These are phyloP conservation scores for Taphrina populina DNA, from an alignment of 1,139 yeast species.

Conservation along the genomic window DNA sequence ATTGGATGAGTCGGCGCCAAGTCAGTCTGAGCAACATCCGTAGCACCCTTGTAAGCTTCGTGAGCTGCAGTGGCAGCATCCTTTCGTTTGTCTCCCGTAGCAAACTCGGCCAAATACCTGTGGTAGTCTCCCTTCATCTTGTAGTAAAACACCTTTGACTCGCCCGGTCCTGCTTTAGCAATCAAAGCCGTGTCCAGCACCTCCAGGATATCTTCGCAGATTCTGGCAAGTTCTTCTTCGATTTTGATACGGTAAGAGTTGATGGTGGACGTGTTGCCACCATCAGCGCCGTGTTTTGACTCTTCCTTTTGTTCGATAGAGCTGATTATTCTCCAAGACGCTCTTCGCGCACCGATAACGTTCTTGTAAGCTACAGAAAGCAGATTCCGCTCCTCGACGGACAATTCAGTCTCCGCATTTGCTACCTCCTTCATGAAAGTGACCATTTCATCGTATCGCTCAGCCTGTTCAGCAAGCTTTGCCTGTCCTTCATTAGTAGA, in stretches of 20 bases:
- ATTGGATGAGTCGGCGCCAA: constrained; percentile 99
- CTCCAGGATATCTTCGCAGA: constrained; percentile 88
- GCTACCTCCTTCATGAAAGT: constrained; percentile 98
- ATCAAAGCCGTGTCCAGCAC: constrained; percentile 88
- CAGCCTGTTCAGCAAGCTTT: constrained; percentile 98
- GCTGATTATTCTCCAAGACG: constrained; percentile 98
- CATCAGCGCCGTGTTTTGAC: constrained; percentile 55
- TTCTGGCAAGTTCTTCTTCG: constrained; percentile 88
- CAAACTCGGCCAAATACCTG: constrained; percentile 98
- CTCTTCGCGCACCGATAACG: constrained; percentile 98
- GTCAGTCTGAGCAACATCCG: constrained; percentile 97
- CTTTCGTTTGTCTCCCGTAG: constrained; percentile 87
- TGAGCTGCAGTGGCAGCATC: constrained; percentile 92
- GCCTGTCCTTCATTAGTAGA: constrained; percentile 52
- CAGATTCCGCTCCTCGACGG: constrained; percentile 97
- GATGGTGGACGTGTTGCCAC: constrained; percentile 74
- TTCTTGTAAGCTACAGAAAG: constrained; percentile 97
- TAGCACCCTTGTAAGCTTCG: constrained; percentile 93
- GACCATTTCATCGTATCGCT: constrained; percentile 83
- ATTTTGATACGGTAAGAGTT: constrained; percentile 94
- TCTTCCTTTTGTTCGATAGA: constrained; percentile 99
- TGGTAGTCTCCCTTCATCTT: constrained; percentile 99
- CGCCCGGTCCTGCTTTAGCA: constrained; percentile 95
- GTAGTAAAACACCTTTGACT: constrained; percentile 96
- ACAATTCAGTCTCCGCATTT: constrained; percentile 89